Evolutionary conservation across 2,329 filamentous ascomycete genomes (phyloP).

Genomic region (Colletotrichum sp.): DNA sequence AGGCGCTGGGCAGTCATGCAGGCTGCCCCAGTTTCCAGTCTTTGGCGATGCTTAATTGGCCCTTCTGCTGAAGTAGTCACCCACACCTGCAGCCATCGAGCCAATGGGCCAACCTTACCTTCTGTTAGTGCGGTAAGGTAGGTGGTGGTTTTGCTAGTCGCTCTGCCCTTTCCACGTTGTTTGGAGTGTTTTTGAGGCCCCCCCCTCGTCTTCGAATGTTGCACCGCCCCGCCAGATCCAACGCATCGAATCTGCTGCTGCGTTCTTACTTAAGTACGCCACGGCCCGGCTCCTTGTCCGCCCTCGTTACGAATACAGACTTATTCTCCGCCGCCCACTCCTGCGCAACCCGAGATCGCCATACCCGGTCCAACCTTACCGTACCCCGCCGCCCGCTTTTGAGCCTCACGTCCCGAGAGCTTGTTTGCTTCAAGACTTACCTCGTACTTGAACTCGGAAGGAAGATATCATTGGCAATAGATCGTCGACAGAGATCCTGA

Average conservation of each 20-base stretch:
- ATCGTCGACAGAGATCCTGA: neutral
- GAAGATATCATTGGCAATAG: neutral
- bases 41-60: neutral
- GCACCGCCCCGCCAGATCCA: constrained; percentile 16
- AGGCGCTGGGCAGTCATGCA: constrained; percentile 23
- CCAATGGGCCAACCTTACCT: neutral
- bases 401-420: neutral
- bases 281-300: constrained; percentile 16
- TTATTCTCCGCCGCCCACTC: neutral
- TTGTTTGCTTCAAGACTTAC: neutral
- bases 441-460: neutral
- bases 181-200: constrained; percentile 18
- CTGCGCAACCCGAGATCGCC: neutral
- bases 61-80: neutral
- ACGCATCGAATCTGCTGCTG: neutral
- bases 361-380: neutral
- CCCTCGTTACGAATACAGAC: neutral
- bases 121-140: neutral
- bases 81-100: neutral
- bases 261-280: constrained; percentile 15
- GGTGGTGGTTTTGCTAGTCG: neutral
- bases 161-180: neutral
- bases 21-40: constrained; percentile 6
- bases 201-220: neutral
- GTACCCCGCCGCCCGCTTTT: neutral